Base-by-base conservation (phyloP, 2,329 filamentous ascomycete species). In the Pyricularia sp. region DNA sequence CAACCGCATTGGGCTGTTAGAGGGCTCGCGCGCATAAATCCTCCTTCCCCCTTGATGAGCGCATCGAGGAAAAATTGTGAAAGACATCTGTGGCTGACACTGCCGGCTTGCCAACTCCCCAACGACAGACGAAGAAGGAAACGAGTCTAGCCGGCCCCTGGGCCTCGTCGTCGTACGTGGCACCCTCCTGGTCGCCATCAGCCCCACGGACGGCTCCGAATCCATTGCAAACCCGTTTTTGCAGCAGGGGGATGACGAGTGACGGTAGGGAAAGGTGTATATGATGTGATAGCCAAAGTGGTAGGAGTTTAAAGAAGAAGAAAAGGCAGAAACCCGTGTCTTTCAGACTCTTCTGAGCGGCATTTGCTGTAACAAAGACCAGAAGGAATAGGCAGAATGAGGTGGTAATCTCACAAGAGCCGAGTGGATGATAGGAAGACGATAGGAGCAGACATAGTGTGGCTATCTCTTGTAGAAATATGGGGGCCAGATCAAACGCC, bases 181-280 rank as follows among this genome's bases (percentile, higher is more conserved):
- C 70, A 98, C 95, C 9, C 84, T 99, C 65, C 88, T 99, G 69
- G 94, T 97, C 58, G 86, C 97, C 71, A 92, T 99, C 77, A 95
- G 92, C 71, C 95, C 95, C 4, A 86, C 95, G 68, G 94, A 98
- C 76, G 95, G 95, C 69, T 97, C 93, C 81, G 94, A 98, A 81
- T 90, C 94, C 80, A 99, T 99, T 75, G 88, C 91, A 74, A 99
- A 99, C 78, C 95, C 95, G 0, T 99, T 98, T 76, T 83, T 91
- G 68, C 88, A 92, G 76, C 83, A 86, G 28, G 90, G 93, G 65
- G 90, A 93, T 73, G 88, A 84, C 66, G 71, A 65, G 26, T 65
- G 64, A 65, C 17, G 4, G 25, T 17, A 20, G 33, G 33, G n/a
- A 10, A 17, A 20, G 26, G 12, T 14, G 6, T 25, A 25, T 10